A percentile compares a stretch with the other conserved stretches of the same genome.
These are phyloP conservation scores for Talaromyces amestolkiae DNA, from an alignment of 2,329 filamentous ascomycete genomes.

Conservation along the genomic window DNA sequence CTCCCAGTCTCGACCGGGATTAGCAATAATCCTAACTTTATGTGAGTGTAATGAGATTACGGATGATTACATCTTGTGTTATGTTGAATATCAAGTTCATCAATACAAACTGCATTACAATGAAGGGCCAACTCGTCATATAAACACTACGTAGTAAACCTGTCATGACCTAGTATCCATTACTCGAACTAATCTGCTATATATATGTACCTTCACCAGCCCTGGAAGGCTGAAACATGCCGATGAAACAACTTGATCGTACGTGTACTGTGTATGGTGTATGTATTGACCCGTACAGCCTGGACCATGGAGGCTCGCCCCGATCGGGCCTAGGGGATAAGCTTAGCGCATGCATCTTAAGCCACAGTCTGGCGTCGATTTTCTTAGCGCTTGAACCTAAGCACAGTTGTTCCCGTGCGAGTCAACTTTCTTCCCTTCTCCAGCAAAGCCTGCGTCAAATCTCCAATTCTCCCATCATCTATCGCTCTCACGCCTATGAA, in stretches of 20 bases:
- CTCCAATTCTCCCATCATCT: neutral
- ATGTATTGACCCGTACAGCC: neutral
- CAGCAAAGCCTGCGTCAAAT: neutral
- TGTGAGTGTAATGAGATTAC: neutral
- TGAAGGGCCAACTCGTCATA: too few relatives aligned
- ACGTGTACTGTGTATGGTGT: too few relatives aligned
- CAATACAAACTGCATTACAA: too few relatives aligned
- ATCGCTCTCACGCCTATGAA: neutral
- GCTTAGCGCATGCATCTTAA: conserved; percentile 18
- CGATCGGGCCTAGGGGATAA: conserved; percentile 15
- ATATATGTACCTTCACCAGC: neutral
- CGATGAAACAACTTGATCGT: neutral
- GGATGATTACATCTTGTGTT: neutral
- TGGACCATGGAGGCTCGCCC: conserved; percentile 14
- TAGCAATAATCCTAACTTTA: conserved; percentile 5
- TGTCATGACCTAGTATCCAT: neutral
- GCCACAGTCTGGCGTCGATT: conserved; percentile 17
- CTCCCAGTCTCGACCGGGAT: neutral
- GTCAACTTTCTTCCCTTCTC: conserved; percentile 8
- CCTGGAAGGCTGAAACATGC: neutral
- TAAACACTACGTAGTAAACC: too few relatives aligned
- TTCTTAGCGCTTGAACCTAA: neutral
- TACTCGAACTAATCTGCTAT: neutral
- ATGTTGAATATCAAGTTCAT: neutral
- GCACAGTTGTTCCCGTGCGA: conserved; percentile 4